Evolutionary conservation across 2,329 filamentous ascomycete genomes (phyloP).

Genomic region (Phialocephala sp.): DNA sequence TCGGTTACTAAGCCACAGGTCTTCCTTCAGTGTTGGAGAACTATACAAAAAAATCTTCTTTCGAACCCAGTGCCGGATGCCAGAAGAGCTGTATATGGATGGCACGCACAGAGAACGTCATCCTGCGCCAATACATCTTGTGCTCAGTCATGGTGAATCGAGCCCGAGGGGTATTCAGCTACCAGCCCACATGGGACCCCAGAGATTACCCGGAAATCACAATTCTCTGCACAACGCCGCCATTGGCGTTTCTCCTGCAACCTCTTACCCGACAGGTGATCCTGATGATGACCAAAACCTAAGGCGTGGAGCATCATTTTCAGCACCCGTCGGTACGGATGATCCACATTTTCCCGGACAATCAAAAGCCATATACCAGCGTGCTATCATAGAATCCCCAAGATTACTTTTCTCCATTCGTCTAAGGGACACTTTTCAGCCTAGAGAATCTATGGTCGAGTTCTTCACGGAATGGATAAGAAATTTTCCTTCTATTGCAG

Average conservation of each 20-base stretch:
- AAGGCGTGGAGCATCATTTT: background rate
- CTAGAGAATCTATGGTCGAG: constrained; percentile 18
- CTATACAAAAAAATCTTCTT: constrained; percentile 25
- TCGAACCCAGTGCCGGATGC: constrained; percentile 22
- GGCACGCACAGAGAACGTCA: constrained; percentile 19
- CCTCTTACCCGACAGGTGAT: too few relatives aligned
- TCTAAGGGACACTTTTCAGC: constrained; percentile 20
- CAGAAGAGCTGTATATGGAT: constrained; percentile 19
- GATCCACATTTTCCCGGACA: too few relatives aligned
- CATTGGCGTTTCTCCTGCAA: too few relatives aligned
- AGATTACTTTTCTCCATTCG: constrained; percentile 22
- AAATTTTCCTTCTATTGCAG: constrained; percentile 21
- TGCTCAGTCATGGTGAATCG: constrained; percentile 15
- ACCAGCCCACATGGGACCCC: constrained; percentile 12
- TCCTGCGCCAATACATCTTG: constrained; percentile 22
- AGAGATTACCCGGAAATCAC: background rate
- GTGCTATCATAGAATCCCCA: background rate
- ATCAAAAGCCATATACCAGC: too few relatives aligned
- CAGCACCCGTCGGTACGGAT: background rate
- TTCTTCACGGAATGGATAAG: constrained; percentile 25
- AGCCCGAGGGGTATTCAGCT: constrained; percentile 18
- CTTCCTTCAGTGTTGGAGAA: constrained; percentile 21
- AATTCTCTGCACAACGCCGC: background rate
- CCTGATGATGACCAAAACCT: background rate
- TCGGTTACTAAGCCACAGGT: constrained; percentile 18